phyloP scores from a whole-genome alignment of 2,329 filamentous ascomycete species.

The Cladosporium colombiae region DNA sequence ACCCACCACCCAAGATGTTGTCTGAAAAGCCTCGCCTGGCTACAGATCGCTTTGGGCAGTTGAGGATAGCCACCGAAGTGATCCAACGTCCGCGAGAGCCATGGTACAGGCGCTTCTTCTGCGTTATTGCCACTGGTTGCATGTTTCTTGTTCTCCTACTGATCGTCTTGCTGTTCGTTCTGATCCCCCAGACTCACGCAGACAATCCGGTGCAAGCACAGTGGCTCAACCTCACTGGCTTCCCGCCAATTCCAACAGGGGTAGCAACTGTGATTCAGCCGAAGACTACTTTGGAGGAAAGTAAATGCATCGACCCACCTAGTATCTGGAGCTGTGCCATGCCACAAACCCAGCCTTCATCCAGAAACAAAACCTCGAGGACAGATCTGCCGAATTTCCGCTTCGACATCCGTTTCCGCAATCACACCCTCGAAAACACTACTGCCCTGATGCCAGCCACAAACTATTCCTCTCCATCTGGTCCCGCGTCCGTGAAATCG shows the following conservation, averaged over 20 bases:
- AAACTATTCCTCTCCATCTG: not conserved
- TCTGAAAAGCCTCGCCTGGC: slow-evolving; percentile 30
- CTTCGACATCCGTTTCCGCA: slow-evolving; percentile 68
- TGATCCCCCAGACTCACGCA: slow-evolving; percentile 45
- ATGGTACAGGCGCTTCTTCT: slow-evolving; percentile 35
- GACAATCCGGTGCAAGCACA: slow-evolving; percentile 50
- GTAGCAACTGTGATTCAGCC: slow-evolving; percentile 76
- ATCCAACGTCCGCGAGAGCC: slow-evolving; percentile 23
- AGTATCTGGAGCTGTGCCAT: slow-evolving; percentile 85
- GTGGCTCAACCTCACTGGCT: slow-evolving; percentile 85
- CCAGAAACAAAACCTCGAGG: slow-evolving; percentile 55
- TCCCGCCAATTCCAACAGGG: slow-evolving; percentile 83
- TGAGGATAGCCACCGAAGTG: slow-evolving; percentile 33
- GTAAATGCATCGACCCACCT: slow-evolving; percentile 69
- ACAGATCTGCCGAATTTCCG: slow-evolving; percentile 73
- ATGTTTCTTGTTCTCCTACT: slow-evolving; percentile 40
- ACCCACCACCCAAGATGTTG: slow-evolving; percentile 26
- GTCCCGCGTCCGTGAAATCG: not conserved
- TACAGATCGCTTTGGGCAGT: slow-evolving; percentile 34
- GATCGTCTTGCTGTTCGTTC: slow-evolving; percentile 40
- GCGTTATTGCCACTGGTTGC: slow-evolving; percentile 33
- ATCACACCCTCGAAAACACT: slow-evolving; percentile 33
- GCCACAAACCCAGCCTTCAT: slow-evolving; percentile 49
- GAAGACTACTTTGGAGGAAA: slow-evolving; percentile 63
- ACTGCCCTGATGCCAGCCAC: not conserved